phyloP scores from a whole-genome alignment of 768 basidiomycete genomes.

The Termitomyces sp. region DNA sequence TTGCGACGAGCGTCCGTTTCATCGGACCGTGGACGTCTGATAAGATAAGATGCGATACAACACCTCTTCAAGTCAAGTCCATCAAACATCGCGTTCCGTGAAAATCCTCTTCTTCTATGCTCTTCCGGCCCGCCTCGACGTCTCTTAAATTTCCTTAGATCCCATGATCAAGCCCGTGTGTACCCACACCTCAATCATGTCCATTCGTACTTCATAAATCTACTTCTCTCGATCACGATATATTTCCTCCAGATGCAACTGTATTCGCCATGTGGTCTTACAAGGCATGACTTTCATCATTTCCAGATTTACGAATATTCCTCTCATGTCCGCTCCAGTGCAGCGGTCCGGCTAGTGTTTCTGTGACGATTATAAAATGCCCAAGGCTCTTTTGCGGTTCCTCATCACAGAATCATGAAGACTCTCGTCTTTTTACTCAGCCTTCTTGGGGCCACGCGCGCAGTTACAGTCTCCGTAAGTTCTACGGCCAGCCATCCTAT shows the following conservation, averaged over 20 bases:
- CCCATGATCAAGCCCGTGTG: slow-evolving; percentile 1
- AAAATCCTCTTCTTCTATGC: not conserved
- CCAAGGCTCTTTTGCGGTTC: not conserved
- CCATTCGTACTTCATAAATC: not conserved
- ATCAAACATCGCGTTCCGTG: not conserved
- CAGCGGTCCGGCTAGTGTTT: slow-evolving; percentile 4
- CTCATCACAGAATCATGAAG: slow-evolving; percentile 4
- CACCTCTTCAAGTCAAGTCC: not conserved
- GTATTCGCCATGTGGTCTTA: not conserved
- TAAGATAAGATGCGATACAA: not conserved
- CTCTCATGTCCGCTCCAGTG: not conserved
- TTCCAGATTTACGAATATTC: not conserved
- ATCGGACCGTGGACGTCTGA: too few species aligned
- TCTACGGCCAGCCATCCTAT: slow-evolving; percentile 27
- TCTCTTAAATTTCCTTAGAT: not conserved
- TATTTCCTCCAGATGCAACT: not conserved
- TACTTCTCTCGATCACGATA: not conserved
- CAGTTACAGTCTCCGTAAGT: slow-evolving; percentile 24
- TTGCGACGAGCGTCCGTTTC: too few species aligned
- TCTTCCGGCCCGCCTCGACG: not conserved
- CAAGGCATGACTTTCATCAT: not conserved
- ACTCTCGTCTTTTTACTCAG: slow-evolving; percentile 2
- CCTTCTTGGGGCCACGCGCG: slow-evolving; percentile 11
- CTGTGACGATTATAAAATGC: not conserved
- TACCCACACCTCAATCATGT: not conserved